A percentile compares a stretch with the other conserved stretches of the same genome.
These are phyloP conservation scores for Metschnikowia proteae DNA, from an alignment of 805 yeast genomes.

Conservation along the genomic window DNA sequence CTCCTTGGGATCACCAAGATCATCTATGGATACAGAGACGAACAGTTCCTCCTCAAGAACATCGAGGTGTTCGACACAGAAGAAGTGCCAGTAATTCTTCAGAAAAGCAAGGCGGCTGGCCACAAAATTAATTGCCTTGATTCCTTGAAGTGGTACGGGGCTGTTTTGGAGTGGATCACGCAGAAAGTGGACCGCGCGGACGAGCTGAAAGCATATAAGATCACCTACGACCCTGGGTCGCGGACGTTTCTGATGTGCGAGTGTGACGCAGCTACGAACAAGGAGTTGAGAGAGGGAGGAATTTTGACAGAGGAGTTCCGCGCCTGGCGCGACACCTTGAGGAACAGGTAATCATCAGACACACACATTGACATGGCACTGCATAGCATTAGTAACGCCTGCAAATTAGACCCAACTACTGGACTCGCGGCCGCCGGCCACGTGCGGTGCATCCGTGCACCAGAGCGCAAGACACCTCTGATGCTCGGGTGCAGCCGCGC, in stretches of 20 bases:
- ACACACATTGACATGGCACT: too few relatives aligned
- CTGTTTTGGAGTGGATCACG: slow-evolving; percentile 74
- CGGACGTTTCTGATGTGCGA: slow-evolving; percentile 51
- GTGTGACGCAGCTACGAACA: slow-evolving; percentile 33
- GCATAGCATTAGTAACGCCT: too few relatives aligned
- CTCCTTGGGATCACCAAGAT: slow-evolving; percentile 78
- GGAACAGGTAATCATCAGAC: background rate
- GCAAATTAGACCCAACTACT: background rate
- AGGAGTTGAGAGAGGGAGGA: slow-evolving; percentile 19
- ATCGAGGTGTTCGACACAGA: slow-evolving; percentile 77
- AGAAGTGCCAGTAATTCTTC: slow-evolving; percentile 68
- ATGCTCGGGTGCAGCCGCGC: background rate
- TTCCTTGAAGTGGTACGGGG: slow-evolving; percentile 82
- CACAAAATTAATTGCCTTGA: slow-evolving; percentile 67
- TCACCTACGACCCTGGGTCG: slow-evolving; percentile 54
- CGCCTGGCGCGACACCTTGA: slow-evolving; percentile 24
- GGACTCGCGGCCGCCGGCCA: background rate
- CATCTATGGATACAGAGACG: slow-evolving; percentile 84
- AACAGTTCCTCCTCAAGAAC: slow-evolving; percentile 54
- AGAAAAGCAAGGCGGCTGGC: slow-evolving; percentile 43
- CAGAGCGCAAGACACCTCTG: background rate
- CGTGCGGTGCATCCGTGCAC: background rate
- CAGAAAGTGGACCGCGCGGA: slow-evolving; percentile 46
- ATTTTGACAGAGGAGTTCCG: slow-evolving; percentile 31
- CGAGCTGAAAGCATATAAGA: slow-evolving; percentile 48